phyloP scores from a whole-genome alignment of 2,329 filamentous ascomycete genomes.

The Alternaria longipes region DNA sequence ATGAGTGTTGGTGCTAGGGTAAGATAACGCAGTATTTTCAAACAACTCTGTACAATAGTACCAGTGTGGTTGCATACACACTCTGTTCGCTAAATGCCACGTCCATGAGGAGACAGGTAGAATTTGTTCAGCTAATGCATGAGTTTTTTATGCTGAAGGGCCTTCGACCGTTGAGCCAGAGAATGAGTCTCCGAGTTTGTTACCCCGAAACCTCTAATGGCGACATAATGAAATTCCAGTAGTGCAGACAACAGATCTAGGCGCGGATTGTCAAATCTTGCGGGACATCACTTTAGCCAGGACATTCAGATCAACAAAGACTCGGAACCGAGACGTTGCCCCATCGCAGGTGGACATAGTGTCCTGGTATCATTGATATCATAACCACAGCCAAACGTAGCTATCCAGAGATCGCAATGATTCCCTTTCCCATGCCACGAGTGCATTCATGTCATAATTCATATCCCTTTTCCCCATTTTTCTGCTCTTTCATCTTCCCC shows the following conservation, averaged over 20 bases:
- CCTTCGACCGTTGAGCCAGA: neutral
- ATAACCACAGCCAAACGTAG: constrained; percentile 16
- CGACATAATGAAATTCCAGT: neutral
- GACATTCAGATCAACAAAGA: neutral
- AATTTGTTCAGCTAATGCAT: neutral
- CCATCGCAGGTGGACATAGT: constrained; percentile 19
- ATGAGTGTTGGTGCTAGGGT: neutral
- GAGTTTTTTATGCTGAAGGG: neutral
- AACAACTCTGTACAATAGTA: neutral
- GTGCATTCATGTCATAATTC: constrained; percentile 15
- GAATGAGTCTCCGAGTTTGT: neutral
- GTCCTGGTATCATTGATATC: constrained; percentile 26
- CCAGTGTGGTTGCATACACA: neutral
- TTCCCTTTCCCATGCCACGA: constrained; percentile 2
- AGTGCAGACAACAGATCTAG: neutral
- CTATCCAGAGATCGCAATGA: constrained; percentile 11
- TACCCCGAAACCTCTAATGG: neutral
- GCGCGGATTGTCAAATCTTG: neutral
- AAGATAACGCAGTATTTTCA: neutral
- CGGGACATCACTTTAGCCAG: neutral
- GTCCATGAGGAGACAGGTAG: neutral
- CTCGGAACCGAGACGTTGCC: neutral
- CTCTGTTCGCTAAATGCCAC: neutral
- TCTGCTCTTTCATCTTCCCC: neutral
- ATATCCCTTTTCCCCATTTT: neutral